phyloP scores from a whole-genome alignment of 2,329 filamentous ascomycete species.

The Colletotrichum brevisporum region DNA sequence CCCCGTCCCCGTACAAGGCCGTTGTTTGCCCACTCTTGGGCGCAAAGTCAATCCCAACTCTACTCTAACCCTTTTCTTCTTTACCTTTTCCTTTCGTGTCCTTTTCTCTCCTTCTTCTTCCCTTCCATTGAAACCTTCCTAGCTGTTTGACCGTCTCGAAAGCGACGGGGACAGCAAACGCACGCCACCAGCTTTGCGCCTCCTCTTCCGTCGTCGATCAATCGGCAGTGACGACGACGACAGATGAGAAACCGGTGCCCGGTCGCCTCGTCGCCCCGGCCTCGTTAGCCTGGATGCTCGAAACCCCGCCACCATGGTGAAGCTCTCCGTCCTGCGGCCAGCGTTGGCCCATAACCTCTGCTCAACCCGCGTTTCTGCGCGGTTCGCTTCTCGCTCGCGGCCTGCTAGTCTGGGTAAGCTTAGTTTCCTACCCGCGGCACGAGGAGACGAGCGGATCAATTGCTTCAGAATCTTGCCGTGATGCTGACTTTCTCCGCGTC shows the following conservation, averaged over 20 bases:
- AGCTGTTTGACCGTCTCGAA: not conserved
- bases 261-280: constrained; percentile 28
- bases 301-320: constrained; percentile 35
- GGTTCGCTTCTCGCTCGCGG: constrained; percentile 33
- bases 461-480: not conserved
- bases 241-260: constrained; percentile 32
- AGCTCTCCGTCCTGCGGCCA: constrained; percentile 36
- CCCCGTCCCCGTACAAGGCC: constrained; percentile 2
- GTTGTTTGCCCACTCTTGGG: constrained; percentile 23
- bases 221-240: constrained; percentile 24
- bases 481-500: constrained; percentile 21
- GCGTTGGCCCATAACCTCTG: constrained; percentile 33
- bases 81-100: not conserved
- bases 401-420: constrained; percentile 26
- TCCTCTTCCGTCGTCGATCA: constrained; percentile 5
- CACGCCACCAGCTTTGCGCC: constrained; percentile 1
- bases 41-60: constrained; percentile 38
- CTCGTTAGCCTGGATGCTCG: constrained; percentile 33
- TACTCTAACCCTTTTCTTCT: constrained; percentile 23
- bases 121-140: not conserved
- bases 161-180: not conserved
- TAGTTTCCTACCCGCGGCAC: not conserved
- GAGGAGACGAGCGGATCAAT: constrained; percentile 6
- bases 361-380: constrained; percentile 24
- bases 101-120: constrained; percentile 7